Conservation (phyloP, 2,329 filamentous ascomycete species). For the Xylariaceae sp. region DNA sequence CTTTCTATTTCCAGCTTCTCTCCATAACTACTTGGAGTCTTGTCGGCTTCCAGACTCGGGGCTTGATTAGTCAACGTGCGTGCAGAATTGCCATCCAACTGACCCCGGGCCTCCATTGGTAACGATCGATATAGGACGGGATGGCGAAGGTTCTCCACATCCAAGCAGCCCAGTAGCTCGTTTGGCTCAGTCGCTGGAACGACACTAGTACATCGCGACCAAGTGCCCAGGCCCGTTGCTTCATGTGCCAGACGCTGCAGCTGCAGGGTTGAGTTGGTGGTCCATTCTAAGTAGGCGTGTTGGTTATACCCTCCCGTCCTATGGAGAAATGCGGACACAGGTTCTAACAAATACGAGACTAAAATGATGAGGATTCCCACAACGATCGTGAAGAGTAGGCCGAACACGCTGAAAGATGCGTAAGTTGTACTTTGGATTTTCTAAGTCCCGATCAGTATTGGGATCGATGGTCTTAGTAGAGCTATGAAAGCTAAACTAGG, state of each 20-base stretch:
- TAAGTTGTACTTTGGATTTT: conserved; percentile 32
- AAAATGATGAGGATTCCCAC: conserved; percentile 27
- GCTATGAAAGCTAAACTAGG: not conserved
- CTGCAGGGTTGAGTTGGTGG: conserved; percentile 30
- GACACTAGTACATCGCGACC: not conserved
- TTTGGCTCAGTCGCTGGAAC: not conserved
- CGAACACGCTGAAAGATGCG: conserved; percentile 35
- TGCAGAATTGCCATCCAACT: no score
- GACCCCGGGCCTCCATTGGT: no score
- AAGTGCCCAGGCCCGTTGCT: conserved; percentile 1
- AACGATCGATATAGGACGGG: no score
- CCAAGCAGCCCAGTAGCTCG: not conserved
- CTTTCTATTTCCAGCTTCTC: no score
- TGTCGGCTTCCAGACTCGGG: no score
- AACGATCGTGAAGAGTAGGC: conserved; percentile 28
- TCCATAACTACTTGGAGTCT: no score
- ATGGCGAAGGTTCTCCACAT: not conserved
- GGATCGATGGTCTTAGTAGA: not conserved
- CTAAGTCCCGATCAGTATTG: conserved; percentile 14
- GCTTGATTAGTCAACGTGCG: no score
- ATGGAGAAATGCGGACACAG: conserved; percentile 18
- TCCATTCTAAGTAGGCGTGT: conserved; percentile 33
- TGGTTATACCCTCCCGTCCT: conserved; percentile 5
- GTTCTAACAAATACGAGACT: conserved; percentile 26
- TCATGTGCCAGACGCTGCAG: conserved; percentile 13